Conservation (phyloP, 2,329 filamentous ascomycete species). For the Intubia oerlemansii region DNA sequence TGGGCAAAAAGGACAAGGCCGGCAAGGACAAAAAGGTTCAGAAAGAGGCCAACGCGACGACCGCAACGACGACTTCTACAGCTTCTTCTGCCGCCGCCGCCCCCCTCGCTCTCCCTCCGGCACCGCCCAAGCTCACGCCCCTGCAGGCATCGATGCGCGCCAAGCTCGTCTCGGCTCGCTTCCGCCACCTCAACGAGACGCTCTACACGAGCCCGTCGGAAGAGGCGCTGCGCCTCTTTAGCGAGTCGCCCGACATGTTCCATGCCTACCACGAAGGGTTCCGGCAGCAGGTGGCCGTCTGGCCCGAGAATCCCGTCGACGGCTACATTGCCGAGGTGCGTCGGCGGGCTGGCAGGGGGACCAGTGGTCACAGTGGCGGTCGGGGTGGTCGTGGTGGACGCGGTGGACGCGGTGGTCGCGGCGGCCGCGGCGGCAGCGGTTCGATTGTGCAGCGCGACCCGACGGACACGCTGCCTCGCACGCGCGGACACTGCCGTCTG, state of each 20-base stretch:
- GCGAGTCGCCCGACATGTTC: conserved; percentile 78
- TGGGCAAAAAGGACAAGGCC: conserved; percentile 9
- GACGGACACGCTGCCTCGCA: conserved; percentile 42
- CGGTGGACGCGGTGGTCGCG: conserved; percentile 7
- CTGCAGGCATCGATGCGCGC: conserved; percentile 86
- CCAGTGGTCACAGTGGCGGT: conserved; percentile 7
- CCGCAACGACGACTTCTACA: not conserved
- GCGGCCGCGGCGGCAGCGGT: conserved; percentile 10
- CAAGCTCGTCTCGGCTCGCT: conserved; percentile 85
- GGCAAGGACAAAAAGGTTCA: not conserved
- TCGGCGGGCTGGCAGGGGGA: conserved; percentile 19
- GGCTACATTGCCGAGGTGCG: conserved; percentile 57
- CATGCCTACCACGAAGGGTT: conserved; percentile 92
- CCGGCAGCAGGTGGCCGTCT: conserved; percentile 81
- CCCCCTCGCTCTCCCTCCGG: conserved; percentile 21
- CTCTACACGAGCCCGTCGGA: conserved; percentile 81
- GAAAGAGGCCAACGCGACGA: not conserved
- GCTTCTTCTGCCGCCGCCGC: conserved; percentile 10
- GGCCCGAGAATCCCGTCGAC: conserved; percentile 93
- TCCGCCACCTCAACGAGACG: conserved; percentile 92
- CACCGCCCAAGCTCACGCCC: conserved; percentile 47
- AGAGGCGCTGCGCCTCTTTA: conserved; percentile 67
- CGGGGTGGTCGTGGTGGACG: conserved; percentile 1
- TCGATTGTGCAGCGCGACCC: conserved; percentile 6
- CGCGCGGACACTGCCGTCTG: conserved; percentile 51